phyloP scores from a whole-genome alignment of 768 basidiomycete genomes.

The Xerocomus spinulosus region DNA sequence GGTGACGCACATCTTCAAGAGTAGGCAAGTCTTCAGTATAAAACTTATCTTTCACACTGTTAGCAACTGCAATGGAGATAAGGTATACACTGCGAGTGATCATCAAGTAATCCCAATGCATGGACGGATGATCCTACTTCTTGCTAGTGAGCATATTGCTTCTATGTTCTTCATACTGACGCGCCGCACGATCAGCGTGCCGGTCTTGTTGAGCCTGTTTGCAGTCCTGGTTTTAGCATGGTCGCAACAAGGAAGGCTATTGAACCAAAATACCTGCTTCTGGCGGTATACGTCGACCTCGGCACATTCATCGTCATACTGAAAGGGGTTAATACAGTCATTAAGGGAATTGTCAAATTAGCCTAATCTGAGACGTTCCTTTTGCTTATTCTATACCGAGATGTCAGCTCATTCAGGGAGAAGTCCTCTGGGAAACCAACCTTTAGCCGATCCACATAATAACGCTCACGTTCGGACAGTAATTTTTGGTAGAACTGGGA shows the following conservation, averaged over 20 bases:
- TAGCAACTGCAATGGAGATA: constrained; percentile 65
- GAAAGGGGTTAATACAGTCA: constrained; percentile 12
- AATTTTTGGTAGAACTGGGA: constrained; percentile 66
- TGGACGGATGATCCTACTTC: constrained; percentile 46
- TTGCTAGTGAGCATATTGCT: constrained; percentile 77
- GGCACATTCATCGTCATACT: constrained; percentile 79
- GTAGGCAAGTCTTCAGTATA: constrained; percentile 64
- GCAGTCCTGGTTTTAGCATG: constrained; percentile 2
- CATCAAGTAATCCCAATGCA: background rate
- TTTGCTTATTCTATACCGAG: constrained; percentile 28
- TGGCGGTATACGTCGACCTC: constrained; percentile 72
- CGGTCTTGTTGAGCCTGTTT: constrained; percentile 65
- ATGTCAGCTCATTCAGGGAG: constrained; percentile 1
- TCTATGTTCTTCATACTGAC: constrained; percentile 72
- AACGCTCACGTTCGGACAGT: constrained; percentile 62
- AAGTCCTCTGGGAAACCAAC: constrained; percentile 33
- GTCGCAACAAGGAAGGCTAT: background rate
- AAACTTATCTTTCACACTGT: constrained; percentile 64
- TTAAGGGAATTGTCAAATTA: background rate
- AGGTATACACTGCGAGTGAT: constrained; percentile 52
- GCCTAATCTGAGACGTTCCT: constrained; percentile 16
- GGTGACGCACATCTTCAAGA: constrained; percentile 62
- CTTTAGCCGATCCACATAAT: constrained; percentile 66
- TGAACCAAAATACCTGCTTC: constrained; percentile 54
- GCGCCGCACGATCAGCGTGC: constrained; percentile 68